phyloP scores from a whole-genome alignment of 2,329 filamentous ascomycete genomes.

The Metarhizium album region DNA sequence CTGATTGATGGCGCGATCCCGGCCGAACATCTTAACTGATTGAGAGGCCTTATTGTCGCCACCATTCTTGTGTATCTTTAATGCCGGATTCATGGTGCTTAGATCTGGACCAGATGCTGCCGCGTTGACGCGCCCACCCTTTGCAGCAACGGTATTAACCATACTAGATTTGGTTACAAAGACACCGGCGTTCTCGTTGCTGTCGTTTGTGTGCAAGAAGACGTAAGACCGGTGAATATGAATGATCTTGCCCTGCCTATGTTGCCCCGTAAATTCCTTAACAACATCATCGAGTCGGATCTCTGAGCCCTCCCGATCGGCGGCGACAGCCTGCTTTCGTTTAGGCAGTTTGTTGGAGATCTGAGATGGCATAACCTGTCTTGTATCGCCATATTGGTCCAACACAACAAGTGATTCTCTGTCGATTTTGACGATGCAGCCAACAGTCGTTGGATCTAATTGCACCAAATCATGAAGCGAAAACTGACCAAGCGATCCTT shows the following conservation, averaged over 20 bases:
- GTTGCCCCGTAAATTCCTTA: slow-evolving; percentile 78
- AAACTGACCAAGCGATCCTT: slow-evolving; percentile 76
- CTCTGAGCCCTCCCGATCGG: slow-evolving; percentile 86
- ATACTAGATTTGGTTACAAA: slow-evolving; percentile 80
- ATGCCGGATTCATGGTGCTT: slow-evolving; percentile 81
- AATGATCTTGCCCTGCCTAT: slow-evolving; percentile 76
- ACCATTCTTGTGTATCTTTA: slow-evolving; percentile 57
- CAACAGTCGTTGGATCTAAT: slow-evolving; percentile 84
- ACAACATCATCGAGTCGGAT: slow-evolving; percentile 87
- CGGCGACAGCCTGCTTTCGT: slow-evolving; percentile 76
- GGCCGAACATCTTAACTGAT: slow-evolving; percentile 66
- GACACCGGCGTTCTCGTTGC: slow-evolving; percentile 77
- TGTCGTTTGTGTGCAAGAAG: slow-evolving; percentile 76
- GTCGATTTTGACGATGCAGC: slow-evolving; percentile 89
- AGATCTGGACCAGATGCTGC: slow-evolving; percentile 61
- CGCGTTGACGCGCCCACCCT: slow-evolving; percentile 68
- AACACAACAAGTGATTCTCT: slow-evolving; percentile 82
- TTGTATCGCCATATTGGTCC: slow-evolving; percentile 77
- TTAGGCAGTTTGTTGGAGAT: slow-evolving; percentile 81
- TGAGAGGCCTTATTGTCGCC: slow-evolving; percentile 38
- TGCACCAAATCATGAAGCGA: slow-evolving; percentile 91
- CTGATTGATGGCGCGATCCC: slow-evolving; percentile 80
- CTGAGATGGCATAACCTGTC: slow-evolving; percentile 79
- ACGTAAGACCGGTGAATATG: slow-evolving; percentile 91
- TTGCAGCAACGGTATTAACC: slow-evolving; percentile 85